Conservation (phyloP, 2,329 filamentous ascomycete species). For the Hypoxylon sp. region DNA sequence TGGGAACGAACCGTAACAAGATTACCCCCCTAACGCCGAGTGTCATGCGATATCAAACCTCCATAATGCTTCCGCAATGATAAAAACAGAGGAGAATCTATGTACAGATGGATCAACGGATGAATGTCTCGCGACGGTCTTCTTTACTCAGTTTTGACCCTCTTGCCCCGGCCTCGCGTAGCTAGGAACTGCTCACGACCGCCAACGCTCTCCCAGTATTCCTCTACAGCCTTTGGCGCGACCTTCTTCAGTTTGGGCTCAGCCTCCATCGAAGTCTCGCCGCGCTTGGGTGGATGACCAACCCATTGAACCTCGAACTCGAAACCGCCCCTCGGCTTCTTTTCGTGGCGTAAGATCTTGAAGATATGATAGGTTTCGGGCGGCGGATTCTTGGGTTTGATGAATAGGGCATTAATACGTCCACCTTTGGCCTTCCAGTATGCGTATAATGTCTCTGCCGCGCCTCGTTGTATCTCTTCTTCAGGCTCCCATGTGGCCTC, state of each 20-base stretch:
- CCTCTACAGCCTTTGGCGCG: slow-evolving; percentile 46
- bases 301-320: slow-evolving; percentile 55
- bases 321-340: slow-evolving; percentile 49
- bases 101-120: slow-evolving; percentile 27
- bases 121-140: neutral
- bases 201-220: slow-evolving; percentile 53
- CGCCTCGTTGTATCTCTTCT: slow-evolving; percentile 55
- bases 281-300: slow-evolving; percentile 50
- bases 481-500: slow-evolving; percentile 56
- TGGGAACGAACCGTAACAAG: slow-evolving; percentile 8
- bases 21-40: slow-evolving; percentile 30
- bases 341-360: slow-evolving; percentile 51
- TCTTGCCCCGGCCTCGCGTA: slow-evolving; percentile 52
- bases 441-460: slow-evolving; percentile 52
- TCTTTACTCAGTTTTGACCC: slow-evolving; percentile 27
- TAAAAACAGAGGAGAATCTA: slow-evolving; percentile 17
- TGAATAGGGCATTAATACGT: slow-evolving; percentile 51
- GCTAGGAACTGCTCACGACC: slow-evolving; percentile 50
- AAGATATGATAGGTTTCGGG: slow-evolving; percentile 52
- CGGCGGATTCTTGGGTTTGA: slow-evolving; percentile 47
- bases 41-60: slow-evolving; percentile 33
- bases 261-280: slow-evolving; percentile 52
- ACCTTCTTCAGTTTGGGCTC: slow-evolving; percentile 52
- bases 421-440: slow-evolving; percentile 56
- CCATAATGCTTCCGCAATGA: slow-evolving; percentile 20